Percentiles rank a stretch among this genome's conserved stretches.
Evolutionary conservation across 1,139 yeast genomes (phyloP).

Genomic region (Hyphopichia pseudoburtonii): DNA sequence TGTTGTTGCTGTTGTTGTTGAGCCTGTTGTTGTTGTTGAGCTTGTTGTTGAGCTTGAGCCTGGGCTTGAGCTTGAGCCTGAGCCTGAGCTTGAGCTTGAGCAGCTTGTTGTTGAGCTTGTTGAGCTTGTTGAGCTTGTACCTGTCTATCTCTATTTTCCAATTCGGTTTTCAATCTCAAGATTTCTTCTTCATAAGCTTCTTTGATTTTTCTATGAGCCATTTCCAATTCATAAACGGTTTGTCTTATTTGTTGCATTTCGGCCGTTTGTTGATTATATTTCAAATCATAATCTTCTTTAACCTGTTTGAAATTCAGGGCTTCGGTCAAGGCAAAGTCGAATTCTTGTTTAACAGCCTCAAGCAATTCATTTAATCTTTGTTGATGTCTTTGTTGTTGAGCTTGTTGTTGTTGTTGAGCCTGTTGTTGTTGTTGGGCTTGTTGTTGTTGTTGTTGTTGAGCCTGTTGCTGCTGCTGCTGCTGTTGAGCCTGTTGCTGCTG

Average conservation of each 20-base stretch:
- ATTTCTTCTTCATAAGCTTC: constrained; percentile 96
- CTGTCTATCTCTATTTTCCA: constrained; percentile 70
- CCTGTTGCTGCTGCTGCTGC: constrained; percentile 8
- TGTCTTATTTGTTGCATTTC: constrained; percentile 95
- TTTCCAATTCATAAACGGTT: constrained; percentile 89
- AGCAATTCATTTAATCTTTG: constrained; percentile 71
- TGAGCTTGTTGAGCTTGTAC: constrained; percentile 31
- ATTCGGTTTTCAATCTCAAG: constrained; percentile 76
- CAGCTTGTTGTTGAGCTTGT: constrained; percentile 21
- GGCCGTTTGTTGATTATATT: constrained; percentile 86
- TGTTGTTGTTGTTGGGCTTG: constrained; percentile 23
- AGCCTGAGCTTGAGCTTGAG: constrained; percentile 22
- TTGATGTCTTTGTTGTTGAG: constrained; percentile 48
- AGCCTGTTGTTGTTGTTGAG: constrained; percentile 21
- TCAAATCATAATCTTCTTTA: constrained; percentile 90
- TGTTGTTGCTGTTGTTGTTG: constrained; percentile 3
- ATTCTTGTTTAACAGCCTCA: constrained; percentile 91
- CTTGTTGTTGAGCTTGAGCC: constrained; percentile 18
- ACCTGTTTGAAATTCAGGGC: constrained; percentile 86
- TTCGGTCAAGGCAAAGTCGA: constrained; percentile 81
- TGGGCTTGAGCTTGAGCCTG: constrained; percentile 15
- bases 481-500: constrained; percentile 12
- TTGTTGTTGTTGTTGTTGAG: constrained; percentile 14
- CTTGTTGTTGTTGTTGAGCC: constrained; percentile 27
- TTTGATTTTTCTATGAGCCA: constrained; percentile 92